phyloP scores from a whole-genome alignment of 257 asterid species.

The Craterostigma plantagineum region DNA sequence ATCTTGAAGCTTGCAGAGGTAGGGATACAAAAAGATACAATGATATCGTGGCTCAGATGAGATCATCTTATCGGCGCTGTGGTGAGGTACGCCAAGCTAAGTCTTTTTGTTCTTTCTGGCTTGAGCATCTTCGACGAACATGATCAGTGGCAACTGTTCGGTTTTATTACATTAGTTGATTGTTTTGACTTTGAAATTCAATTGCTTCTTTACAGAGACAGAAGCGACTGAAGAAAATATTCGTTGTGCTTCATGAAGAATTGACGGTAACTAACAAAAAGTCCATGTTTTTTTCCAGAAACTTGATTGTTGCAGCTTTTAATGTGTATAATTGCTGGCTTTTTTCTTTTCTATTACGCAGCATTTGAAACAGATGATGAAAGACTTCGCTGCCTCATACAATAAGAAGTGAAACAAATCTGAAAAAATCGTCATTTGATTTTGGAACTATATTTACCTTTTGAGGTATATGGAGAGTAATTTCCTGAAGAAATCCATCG shows the following conservation, averaged over 20 bases:
- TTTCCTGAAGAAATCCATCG: too few relatives aligned
- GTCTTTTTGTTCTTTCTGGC: background rate
- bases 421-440: too few relatives aligned
- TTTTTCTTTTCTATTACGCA: conserved; percentile 19
- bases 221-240: conserved; percentile 60
- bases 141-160: background rate
- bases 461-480: too few relatives aligned
- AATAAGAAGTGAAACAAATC: conserved; percentile 15
- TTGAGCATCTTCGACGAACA: background rate
- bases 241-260: conserved; percentile 65
- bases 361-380: conserved; percentile 75
- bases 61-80: conserved; percentile 52
- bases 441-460: too few relatives aligned
- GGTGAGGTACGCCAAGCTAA: conserved; percentile 45
- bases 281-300: conserved; percentile 10
- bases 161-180: background rate
- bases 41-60: conserved; percentile 40
- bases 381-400: conserved; percentile 43
- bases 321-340: conserved; percentile 8
- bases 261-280: conserved; percentile 34
- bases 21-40: conserved; percentile 40
- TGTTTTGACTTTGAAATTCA: background rate
- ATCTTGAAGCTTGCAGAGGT: conserved; percentile 48
- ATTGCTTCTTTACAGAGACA: conserved; percentile 38
- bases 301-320: conserved; percentile 6